Base-by-base conservation (phyloP, 73 alveolate species). In the Stentor coeruleus region DNA sequence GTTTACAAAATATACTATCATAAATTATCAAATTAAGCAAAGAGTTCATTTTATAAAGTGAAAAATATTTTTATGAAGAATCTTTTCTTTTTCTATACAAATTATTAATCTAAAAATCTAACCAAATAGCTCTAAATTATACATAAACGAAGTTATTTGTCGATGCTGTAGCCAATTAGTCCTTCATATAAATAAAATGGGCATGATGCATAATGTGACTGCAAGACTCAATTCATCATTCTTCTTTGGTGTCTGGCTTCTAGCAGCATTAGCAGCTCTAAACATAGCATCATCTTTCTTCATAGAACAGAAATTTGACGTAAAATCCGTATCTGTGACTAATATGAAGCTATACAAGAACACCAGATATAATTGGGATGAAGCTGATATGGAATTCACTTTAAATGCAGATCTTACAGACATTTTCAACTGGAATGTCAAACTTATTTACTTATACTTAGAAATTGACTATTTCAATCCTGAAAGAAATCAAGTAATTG, bases 121-220 rank as follows among this genome's bases (percentile, higher is more conserved):
- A n/a, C n/a, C n/a, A n/a, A n/a, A n/a, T n/a, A n/a, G n/a, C n/a
- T n/a, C n/a, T n/a, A n/a, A n/a, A n/a, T n/a, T n/a, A n/a, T n/a
- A n/a, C n/a, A n/a, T n/a, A n/a, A n/a, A n/a, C n/a, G n/a, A n/a
- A n/a, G n/a, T n/a, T n/a, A n/a, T n/a, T n/a, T n/a, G n/a, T n/a
- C n/a, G n/a, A n/a, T n/a, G n/a, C n/a, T n/a, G n/a, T n/a, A n/a
- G n/a, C n/a, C n/a, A n/a, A n/a, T n/a, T n/a, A n/a, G n/a, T n/a
- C n/a, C n/a, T n/a, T n/a, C n/a, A n/a, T n/a, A n/a, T n/a, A 57
- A 66, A 40, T 11, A 66, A 66, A 66, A 66, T 66, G 79, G 79
- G 42, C 37, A 66, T 66, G 79, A 66, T 66, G 79, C 79, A 66
- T 66, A 66, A 66, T 66, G 79, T 66, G 40, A 66, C 79, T 0